Evolutionary conservation across 2,329 filamentous ascomycete species (phyloP).

Genomic region (Zymoseptoria crescenta): DNA sequence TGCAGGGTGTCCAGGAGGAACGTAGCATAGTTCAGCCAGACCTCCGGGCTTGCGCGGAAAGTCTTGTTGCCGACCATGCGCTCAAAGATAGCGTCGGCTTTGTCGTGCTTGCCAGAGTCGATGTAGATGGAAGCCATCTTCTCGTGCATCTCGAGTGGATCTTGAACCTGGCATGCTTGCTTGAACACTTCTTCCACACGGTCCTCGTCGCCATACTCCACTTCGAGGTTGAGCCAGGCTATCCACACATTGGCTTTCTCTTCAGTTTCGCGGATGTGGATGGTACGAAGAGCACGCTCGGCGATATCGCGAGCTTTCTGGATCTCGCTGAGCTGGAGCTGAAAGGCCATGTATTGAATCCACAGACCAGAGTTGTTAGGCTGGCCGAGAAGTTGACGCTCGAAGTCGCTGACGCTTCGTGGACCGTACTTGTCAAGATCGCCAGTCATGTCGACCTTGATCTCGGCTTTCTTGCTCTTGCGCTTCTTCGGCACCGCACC

Average conservation of each 20-base stretch:
- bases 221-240: constrained; percentile 87
- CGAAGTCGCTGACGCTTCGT: constrained; percentile 84
- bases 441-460: constrained; percentile 83
- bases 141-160: constrained; percentile 81
- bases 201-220: constrained; percentile 70
- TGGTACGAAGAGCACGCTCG: constrained; percentile 81
- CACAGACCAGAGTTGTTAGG: constrained; percentile 90
- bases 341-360: constrained; percentile 98
- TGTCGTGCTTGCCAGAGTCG: constrained; percentile 74
- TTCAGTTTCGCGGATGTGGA: constrained; percentile 80
- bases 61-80: constrained; percentile 74
- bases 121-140: constrained; percentile 91
- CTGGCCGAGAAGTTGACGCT: constrained; percentile 82
- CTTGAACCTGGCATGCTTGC: constrained; percentile 88
- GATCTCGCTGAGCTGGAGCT: constrained; percentile 84
- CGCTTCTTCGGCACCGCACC: constrained; percentile 41
- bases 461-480: constrained; percentile 70
- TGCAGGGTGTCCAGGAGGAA: constrained; percentile 73
- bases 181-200: constrained; percentile 80
- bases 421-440: constrained; percentile 83
- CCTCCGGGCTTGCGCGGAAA: constrained; percentile 66
- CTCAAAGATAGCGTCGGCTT: constrained; percentile 84
- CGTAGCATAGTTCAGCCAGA: constrained; percentile 92
- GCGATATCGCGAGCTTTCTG: constrained; percentile 82
- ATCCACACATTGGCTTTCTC: constrained; percentile 97